These are phyloP conservation scores for Ganoderma lingzhi DNA, from an alignment of 1,284 basidiomycete species.

Conservation along the genomic window DNA sequence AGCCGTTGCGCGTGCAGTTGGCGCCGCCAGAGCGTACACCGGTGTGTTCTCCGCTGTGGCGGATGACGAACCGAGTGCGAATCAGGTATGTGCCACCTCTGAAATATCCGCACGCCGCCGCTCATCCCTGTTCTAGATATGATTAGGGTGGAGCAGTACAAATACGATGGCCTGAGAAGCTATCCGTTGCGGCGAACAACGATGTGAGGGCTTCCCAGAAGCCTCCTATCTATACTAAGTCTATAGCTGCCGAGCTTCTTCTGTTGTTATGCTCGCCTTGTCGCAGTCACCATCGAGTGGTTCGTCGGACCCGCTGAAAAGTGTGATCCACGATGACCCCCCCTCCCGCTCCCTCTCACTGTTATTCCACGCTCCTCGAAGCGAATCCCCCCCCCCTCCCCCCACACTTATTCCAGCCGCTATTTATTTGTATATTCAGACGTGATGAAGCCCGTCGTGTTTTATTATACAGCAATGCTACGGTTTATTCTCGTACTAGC, in stretches of 20 bases:
- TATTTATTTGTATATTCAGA: neutral
- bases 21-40: neutral
- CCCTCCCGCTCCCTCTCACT: neutral
- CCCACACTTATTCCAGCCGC: neutral
- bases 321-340: neutral
- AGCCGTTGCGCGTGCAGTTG: neutral
- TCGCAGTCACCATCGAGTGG: neutral
- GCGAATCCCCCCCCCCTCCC: neutral
- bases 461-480: neutral
- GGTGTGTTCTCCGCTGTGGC: neutral
- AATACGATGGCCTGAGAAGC: neutral
- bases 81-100: neutral
- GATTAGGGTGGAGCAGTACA: neutral
- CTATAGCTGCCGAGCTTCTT: neutral
- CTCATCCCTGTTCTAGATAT: neutral
- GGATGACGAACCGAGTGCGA: neutral
- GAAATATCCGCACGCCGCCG: too few species aligned
- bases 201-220: neutral
- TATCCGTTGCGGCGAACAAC: neutral
- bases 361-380: neutral
- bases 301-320: neutral
- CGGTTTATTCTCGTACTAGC: neutral
- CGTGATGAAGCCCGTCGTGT: neutral
- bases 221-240: neutral
- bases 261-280: neutral